These are phyloP conservation scores for Ramichloridium luteum DNA, from an alignment of 2,329 filamentous ascomycete genomes.

Conservation along the genomic window DNA sequence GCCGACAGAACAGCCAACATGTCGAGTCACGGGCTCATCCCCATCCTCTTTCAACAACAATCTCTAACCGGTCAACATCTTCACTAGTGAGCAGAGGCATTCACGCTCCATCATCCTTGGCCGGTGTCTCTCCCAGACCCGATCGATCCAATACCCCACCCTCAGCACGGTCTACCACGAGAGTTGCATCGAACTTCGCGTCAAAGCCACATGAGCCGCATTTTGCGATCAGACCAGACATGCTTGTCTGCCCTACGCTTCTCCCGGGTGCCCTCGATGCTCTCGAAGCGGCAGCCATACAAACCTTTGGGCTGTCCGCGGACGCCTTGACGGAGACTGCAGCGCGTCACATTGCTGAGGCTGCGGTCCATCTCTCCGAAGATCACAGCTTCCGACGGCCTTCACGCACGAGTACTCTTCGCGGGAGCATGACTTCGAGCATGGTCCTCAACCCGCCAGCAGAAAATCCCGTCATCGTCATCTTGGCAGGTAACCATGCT, in stretches of 20 bases:
- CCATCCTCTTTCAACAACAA: slow-evolving; percentile 20
- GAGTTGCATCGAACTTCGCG: slow-evolving; percentile 13
- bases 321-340: slow-evolving; percentile 89
- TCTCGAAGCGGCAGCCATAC: slow-evolving; percentile 79
- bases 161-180: slow-evolving; percentile 15
- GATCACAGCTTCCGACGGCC: slow-evolving; percentile 15
- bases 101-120: slow-evolving; percentile 12
- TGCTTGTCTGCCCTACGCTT: slow-evolving; percentile 45
- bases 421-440: slow-evolving; percentile 46
- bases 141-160: slow-evolving; percentile 21
- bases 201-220: slow-evolving; percentile 21
- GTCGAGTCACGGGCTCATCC: slow-evolving; percentile 23
- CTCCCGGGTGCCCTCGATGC: slow-evolving; percentile 77
- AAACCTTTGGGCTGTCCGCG: slow-evolving; percentile 75
- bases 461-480: slow-evolving; percentile 48
- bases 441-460: slow-evolving; percentile 33
- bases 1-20: slow-evolving; percentile 27
- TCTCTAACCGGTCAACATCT: slow-evolving; percentile 16
- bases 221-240: slow-evolving; percentile 43
- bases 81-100: slow-evolving; percentile 14
- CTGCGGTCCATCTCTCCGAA: slow-evolving; percentile 43
- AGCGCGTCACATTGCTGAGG: slow-evolving; percentile 76
- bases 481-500: slow-evolving; percentile 93
- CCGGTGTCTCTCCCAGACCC: slow-evolving; percentile 18
- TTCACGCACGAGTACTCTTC: slow-evolving; percentile 35